Evolutionary conservation across 257 asterid genomes (phyloP), one percentile per base, ranked within the genome.

Genomic region (Nemophila menziesii): DNA sequence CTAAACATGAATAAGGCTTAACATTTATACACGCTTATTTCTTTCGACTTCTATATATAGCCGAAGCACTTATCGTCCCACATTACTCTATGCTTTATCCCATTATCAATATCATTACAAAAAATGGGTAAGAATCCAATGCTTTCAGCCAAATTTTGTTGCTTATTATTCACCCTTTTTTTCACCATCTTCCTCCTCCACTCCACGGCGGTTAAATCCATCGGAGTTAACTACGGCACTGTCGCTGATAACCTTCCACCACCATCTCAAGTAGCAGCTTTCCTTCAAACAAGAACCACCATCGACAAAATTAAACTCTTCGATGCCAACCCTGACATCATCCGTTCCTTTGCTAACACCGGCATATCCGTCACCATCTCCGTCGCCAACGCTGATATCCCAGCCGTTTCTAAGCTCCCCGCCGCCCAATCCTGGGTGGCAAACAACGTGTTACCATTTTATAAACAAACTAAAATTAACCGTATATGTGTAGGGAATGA

Each of bases 171-270:
- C 22, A 1, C 43, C 24, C 10, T 22, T 22, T 24, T 39, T 37
- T 7, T 20, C 46, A 4, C 23, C 38, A 10, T 20, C 15, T 29
- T 33, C 22, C 46, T 23, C 43, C 43, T 11, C 29, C 48, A 29
- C 54, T 21, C 64, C 46, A 34, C 39, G 51, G 62, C 59, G 48
- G 52, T 24, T 22, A 38, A 44, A 44, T 26, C 64, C 58, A 58
- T 58, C 48, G 78, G 78, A 10, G 68, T 65, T 39, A 65, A 70
- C 73, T 70, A 70, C 38, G 73, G 73, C 36, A 58, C 70, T 15
- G 59, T 70, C 4, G 73, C 73, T 11, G 73, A 70, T 67, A 70
- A 62, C 56, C 73, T 70, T 45, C 81, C 77, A 0, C 74, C 74
- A 3, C 81, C 81, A 0, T 38, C 61, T 5, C 62, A 62, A 24